Evolutionary conservation across 805 yeast species (phyloP).

Genomic region (Myxozyma melibiosi): DNA sequence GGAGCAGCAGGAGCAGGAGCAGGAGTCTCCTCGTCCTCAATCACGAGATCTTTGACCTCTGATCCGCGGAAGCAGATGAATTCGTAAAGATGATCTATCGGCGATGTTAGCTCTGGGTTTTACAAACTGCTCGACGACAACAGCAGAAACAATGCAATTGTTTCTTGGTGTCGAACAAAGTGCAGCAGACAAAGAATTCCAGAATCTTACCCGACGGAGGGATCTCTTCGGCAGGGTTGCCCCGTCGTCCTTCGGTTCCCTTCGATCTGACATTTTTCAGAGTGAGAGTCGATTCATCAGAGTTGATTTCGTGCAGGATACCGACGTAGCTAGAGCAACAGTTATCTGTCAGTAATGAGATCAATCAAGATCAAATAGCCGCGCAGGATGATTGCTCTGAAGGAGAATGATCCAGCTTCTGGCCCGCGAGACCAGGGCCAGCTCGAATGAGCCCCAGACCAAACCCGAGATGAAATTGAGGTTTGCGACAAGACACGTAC

Average conservation of each 20-base stretch:
- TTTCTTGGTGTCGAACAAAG: too few relatives aligned
- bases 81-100: slow-evolving; percentile 59
- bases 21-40: slow-evolving; percentile 70
- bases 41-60: slow-evolving; percentile 86
- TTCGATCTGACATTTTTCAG: slow-evolving; percentile 74
- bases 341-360: not conserved
- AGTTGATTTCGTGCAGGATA: slow-evolving; percentile 79
- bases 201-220: slow-evolving; percentile 53
- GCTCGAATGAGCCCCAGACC: too few relatives aligned
- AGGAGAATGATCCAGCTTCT: too few relatives aligned
- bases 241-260: slow-evolving; percentile 89
- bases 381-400: too few relatives aligned
- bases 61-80: slow-evolving; percentile 85
- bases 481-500: slow-evolving; percentile 38
- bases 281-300: slow-evolving; percentile 87
- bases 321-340: slow-evolving; percentile 74
- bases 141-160: not conserved
- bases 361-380: too few relatives aligned
- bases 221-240: slow-evolving; percentile 69
- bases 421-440: too few relatives aligned
- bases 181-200: slow-evolving; percentile 30
- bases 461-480: too few relatives aligned
- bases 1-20: slow-evolving; percentile 52
- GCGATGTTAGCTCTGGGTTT: not conserved
- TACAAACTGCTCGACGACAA: not conserved